A percentile compares a stretch with the other conserved stretches of the same genome.
Evolutionary conservation across 108 stramenopile genomes (phyloP).

Genomic region (Licmophora abbreviata): DNA sequence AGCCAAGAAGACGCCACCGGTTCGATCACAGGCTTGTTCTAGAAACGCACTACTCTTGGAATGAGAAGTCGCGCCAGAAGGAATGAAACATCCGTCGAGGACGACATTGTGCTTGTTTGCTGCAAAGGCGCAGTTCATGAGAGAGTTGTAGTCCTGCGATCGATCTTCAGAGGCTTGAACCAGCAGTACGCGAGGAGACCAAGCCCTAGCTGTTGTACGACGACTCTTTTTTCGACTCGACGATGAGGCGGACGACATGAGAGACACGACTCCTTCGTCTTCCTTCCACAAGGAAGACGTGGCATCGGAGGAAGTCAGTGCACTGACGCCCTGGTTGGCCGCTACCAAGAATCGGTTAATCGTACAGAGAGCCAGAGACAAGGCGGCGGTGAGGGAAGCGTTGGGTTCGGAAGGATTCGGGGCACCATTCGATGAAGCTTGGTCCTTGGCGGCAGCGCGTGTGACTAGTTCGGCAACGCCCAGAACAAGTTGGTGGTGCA

Average conservation of each 20-base stretch:
- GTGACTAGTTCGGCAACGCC: conserved; percentile 67
- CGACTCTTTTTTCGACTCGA: conserved; percentile 15
- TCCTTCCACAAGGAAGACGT: conserved; percentile 20
- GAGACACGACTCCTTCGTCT: conserved; percentile 67
- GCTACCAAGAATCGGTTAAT: conserved; percentile 78
- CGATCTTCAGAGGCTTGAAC: conserved; percentile 82
- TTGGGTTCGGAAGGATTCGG: neutral
- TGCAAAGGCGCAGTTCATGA: conserved; percentile 89
- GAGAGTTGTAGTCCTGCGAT: conserved; percentile 78
- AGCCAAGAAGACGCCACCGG: conserved; percentile 17
- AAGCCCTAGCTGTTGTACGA: conserved; percentile 14
- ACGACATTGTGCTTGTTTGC: conserved; percentile 57
- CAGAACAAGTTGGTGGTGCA: conserved; percentile 40
- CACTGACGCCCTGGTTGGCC: conserved; percentile 47
- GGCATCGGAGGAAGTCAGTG: conserved; percentile 21
- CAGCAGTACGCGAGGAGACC: conserved; percentile 69
- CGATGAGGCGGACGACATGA: conserved; percentile 28
- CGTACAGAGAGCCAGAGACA: conserved; percentile 57
- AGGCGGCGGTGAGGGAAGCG: conserved; percentile 66
- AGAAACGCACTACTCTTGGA: conserved; percentile 35
- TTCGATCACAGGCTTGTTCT: conserved; percentile 65
- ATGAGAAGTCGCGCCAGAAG: neutral
- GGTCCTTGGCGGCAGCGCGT: conserved; percentile 24
- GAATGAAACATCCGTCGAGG: conserved; percentile 72
- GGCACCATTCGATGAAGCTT: neutral